These are phyloP conservation scores for Flammula alnicola DNA, from an alignment of 1,284 basidiomycete species.

Conservation along the genomic window DNA sequence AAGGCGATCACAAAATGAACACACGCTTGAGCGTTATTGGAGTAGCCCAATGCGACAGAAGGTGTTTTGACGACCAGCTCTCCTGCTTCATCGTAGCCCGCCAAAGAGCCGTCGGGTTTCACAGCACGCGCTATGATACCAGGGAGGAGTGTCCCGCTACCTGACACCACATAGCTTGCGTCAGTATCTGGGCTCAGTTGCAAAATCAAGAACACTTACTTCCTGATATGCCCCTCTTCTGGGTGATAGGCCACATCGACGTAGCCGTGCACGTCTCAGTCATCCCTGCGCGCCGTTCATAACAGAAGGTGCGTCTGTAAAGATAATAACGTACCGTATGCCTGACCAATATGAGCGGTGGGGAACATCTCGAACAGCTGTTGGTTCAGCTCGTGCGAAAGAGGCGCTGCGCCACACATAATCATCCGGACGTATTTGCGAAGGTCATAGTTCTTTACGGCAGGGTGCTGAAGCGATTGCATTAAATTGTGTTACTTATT, in stretches of 20 bases:
- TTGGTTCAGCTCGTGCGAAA: conserved; percentile 65
- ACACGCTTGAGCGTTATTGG: conserved; percentile 65
- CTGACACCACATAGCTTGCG: conserved; percentile 23
- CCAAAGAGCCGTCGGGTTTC: conserved; percentile 63
- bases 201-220: too few relatives aligned
- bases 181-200: too few relatives aligned
- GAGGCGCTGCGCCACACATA: conserved; percentile 73
- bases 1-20: conserved; percentile 28
- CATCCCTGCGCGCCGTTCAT: conserved; percentile 32
- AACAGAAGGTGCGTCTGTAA: background rate
- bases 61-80: conserved; percentile 65
- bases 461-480: conserved; percentile 55
- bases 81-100: conserved; percentile 60
- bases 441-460: conserved; percentile 69
- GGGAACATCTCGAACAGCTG: conserved; percentile 61
- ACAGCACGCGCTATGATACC: conserved; percentile 55
- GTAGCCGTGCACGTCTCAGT: conserved; percentile 58
- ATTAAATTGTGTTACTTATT: background rate
- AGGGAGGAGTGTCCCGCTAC: conserved; percentile 58
- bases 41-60: conserved; percentile 61
- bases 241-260: conserved; percentile 47
- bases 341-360: conserved; percentile 64
- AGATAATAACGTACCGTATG: conserved; percentile 53
- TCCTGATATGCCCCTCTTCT: conserved; percentile 56
- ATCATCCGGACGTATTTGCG: conserved; percentile 56